A percentile compares a stretch with the other conserved stretches of the same genome.
These are phyloP conservation scores for Colletotrichum gloeosporioides DNA, from an alignment of 2,329 filamentous ascomycete species.

Conservation along the genomic window DNA sequence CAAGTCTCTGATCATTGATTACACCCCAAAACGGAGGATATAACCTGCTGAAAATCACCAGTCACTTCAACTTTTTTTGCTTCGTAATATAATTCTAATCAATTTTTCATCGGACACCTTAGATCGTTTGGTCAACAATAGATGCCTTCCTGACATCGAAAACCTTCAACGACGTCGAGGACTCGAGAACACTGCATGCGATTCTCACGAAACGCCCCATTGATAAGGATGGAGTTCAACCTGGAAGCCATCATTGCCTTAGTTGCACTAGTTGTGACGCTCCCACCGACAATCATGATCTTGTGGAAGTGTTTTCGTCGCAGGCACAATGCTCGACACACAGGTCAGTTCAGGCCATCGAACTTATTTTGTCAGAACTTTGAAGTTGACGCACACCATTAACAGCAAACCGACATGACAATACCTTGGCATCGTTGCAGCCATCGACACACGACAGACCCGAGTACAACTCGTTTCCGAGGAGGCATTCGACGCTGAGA, in stretches of 20 bases:
- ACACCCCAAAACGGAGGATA: background rate
- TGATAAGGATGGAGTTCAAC: accelerated
- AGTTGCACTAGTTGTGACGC: background rate
- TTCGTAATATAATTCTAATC: no score
- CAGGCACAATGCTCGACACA: accelerated
- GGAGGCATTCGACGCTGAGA: background rate
- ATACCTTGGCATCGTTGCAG: accelerated
- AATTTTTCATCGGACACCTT: no score
- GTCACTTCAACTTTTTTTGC: background rate
- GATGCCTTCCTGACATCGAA: accelerated
- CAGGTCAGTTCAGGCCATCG: background rate
- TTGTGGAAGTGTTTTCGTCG: background rate
- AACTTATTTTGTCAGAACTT: accelerated
- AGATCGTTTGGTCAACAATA: accelerated
- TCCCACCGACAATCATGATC: accelerated
- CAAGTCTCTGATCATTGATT: background rate
- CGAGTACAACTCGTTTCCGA: background rate
- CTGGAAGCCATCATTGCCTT: background rate
- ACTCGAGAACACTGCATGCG: accelerated
- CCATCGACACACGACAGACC: background rate
- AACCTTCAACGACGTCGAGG: background rate
- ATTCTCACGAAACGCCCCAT: accelerated
- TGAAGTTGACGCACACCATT: accelerated
- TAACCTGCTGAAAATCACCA: accelerated
- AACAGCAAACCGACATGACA: background rate